Percentiles rank a stretch among this genome's conserved stretches.
phyloP scores from a whole-genome alignment of 2,329 filamentous ascomycete genomes.

The Alternaria rosae region DNA sequence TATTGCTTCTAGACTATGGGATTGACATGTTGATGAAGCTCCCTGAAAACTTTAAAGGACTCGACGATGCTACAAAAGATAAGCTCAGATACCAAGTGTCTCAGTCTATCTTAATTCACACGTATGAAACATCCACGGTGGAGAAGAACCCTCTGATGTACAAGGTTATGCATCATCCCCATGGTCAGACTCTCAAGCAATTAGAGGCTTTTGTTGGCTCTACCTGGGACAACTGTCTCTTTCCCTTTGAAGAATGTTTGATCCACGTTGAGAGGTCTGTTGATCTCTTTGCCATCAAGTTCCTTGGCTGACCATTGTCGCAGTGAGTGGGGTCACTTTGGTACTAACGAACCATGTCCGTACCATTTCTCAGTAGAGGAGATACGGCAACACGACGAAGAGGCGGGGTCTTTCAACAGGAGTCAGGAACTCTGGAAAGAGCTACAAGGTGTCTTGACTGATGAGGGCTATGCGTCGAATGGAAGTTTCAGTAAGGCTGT shows the following conservation, averaged over 20 bases:
- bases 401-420: conserved; percentile 31
- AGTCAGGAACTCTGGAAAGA: conserved; percentile 34
- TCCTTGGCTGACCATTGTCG: conserved; percentile 15
- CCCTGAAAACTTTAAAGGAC: conserved; percentile 33
- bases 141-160: conserved; percentile 35
- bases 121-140: conserved; percentile 30
- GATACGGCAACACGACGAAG: conserved; percentile 31
- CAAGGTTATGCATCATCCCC: conserved; percentile 33
- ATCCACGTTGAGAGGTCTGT: conserved; percentile 32
- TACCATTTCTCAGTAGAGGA: conserved; percentile 36
- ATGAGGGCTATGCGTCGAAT: conserved; percentile 34
- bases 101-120: conserved; percentile 33
- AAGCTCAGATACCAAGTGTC: conserved; percentile 33
- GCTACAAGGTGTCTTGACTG: conserved; percentile 29
- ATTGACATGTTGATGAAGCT: conserved; percentile 38
- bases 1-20: conserved; percentile 33
- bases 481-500: conserved; percentile 28
- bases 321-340: conserved; percentile 35
- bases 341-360: conserved; percentile 30
- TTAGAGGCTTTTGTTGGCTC: conserved; percentile 36
- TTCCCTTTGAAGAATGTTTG: conserved; percentile 32
- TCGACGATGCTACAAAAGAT: conserved; percentile 31
- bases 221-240: conserved; percentile 36
- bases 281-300: conserved; percentile 6
- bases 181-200: conserved; percentile 36